Percentiles rank a stretch among this genome's conserved stretches.
phyloP scores from a whole-genome alignment of 108 stramenopile genomes.

The Cyclotella kingstonii region DNA sequence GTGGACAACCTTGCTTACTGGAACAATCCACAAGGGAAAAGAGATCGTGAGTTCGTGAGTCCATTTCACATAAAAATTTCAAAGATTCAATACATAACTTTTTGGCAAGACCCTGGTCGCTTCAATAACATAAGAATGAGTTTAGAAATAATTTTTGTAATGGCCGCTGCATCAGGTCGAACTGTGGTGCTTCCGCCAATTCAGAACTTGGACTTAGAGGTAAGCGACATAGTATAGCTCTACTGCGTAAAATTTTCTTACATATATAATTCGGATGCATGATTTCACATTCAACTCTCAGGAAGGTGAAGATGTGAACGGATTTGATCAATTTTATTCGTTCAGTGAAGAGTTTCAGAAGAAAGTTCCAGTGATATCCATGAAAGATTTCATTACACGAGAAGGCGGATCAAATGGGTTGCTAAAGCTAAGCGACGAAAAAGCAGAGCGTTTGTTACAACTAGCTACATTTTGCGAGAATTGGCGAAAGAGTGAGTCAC shows the following conservation, averaged over 20 bases:
- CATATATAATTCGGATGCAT: background rate
- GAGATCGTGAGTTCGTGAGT: slow-evolving; percentile 54
- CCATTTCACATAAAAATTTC: slow-evolving; percentile 47
- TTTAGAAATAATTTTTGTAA: slow-evolving; percentile 77
- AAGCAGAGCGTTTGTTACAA: slow-evolving; percentile 20
- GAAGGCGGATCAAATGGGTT: slow-evolving; percentile 53
- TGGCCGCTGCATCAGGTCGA: slow-evolving; percentile 79
- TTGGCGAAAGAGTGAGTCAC: slow-evolving; percentile 37
- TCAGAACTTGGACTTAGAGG: slow-evolving; percentile 43
- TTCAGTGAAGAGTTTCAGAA: slow-evolving; percentile 56
- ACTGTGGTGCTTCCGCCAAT: slow-evolving; percentile 86
- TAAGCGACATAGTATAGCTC: slow-evolving; percentile 27
- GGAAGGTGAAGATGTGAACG: slow-evolving; percentile 51
- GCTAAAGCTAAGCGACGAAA: slow-evolving; percentile 12
- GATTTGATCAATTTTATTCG: slow-evolving; percentile 86
- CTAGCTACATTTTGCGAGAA: slow-evolving; percentile 54
- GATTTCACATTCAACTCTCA: background rate
- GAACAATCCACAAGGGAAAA: slow-evolving; percentile 70
- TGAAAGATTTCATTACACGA: slow-evolving; percentile 40
- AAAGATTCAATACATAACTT: slow-evolving; percentile 55
- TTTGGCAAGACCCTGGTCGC: slow-evolving; percentile 75
- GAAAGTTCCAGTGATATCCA: slow-evolving; percentile 46
- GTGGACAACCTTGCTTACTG: slow-evolving; percentile 75
- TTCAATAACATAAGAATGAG: slow-evolving; percentile 87
- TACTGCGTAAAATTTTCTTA: background rate